Evolutionary conservation across 805 yeast species (phyloP).

Genomic region (Zygosaccharomyces bailii): DNA sequence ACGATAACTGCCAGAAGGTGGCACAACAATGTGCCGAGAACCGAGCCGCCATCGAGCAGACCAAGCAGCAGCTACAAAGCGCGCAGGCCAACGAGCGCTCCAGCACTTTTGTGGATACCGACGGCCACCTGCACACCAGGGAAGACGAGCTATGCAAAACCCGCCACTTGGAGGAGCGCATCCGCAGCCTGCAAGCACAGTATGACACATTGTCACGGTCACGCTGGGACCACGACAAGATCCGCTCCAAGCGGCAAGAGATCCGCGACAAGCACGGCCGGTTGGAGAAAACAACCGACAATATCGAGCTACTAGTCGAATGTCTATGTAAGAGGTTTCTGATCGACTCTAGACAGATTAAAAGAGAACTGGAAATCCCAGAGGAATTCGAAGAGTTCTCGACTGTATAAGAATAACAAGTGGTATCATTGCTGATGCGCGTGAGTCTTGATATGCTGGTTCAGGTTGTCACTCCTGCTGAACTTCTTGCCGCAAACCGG

Average conservation of each 20-base stretch:
- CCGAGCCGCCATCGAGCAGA: constrained; percentile 12
- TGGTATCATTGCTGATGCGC: constrained; percentile 18
- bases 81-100: constrained; percentile 11
- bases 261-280: constrained; percentile 10
- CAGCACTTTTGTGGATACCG: constrained; percentile 1
- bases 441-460: constrained; percentile 65
- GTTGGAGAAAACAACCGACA: constrained; percentile 36
- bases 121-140: constrained; percentile 15
- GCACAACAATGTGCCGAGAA: constrained; percentile 15
- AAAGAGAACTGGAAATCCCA: constrained; percentile 44
- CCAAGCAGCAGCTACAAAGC: constrained; percentile 13
- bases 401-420: constrained; percentile 4
- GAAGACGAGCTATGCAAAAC: constrained; percentile 13
- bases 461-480: constrained; percentile 62
- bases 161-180: constrained; percentile 11
- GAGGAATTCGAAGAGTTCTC: constrained; percentile 20
- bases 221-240: constrained; percentile 24
- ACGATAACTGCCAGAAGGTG: constrained; percentile 13
- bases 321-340: constrained; percentile 36
- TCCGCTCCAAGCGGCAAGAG: constrained; percentile 12
- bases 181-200: constrained; percentile 8
- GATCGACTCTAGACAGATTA: constrained; percentile 32
- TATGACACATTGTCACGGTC: constrained; percentile 18
- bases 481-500: constrained; percentile 59
- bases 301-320: constrained; percentile 40